These are phyloP conservation scores for Ogataea haglerorum DNA, from an alignment of 805 yeast genomes.

Conservation along the genomic window DNA sequence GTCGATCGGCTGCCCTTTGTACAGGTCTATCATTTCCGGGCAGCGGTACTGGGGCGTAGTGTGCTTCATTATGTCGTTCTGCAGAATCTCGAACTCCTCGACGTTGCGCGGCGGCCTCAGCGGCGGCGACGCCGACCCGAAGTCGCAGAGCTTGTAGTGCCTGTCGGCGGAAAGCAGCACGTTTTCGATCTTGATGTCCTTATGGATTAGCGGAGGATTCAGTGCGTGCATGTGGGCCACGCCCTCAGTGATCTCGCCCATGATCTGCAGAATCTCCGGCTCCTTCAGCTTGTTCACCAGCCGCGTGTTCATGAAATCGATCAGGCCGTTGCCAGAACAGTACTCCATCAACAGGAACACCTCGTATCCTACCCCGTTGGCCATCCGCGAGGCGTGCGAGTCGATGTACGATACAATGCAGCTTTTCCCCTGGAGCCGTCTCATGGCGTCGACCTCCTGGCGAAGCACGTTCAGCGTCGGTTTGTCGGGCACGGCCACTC, in stretches of 20 bases:
- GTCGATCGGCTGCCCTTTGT: slow-evolving; percentile 65
- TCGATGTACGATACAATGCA: slow-evolving; percentile 89
- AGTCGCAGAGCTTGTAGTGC: slow-evolving; percentile 71
- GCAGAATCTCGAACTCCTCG: slow-evolving; percentile 56
- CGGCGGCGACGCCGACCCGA: slow-evolving; percentile 73
- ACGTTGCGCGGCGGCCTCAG: slow-evolving; percentile 59
- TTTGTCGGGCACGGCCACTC: slow-evolving; percentile 95
- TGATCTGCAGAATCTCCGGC: slow-evolving; percentile 61
- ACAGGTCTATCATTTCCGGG: slow-evolving; percentile 80
- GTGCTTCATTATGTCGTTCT: slow-evolving; percentile 68
- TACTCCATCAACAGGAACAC: slow-evolving; percentile 79
- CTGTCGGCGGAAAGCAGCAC: slow-evolving; percentile 60
- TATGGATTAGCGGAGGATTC: slow-evolving; percentile 66
- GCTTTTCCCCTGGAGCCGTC: slow-evolving; percentile 71
- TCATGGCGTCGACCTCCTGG: slow-evolving; percentile 98
- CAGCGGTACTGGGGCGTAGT: slow-evolving; percentile 84
- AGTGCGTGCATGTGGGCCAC: slow-evolving; percentile 76
- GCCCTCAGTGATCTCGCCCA: slow-evolving; percentile 68
- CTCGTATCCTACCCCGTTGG: slow-evolving; percentile 56
- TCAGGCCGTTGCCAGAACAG: slow-evolving; percentile 70
- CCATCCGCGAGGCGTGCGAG: slow-evolving; percentile 84
- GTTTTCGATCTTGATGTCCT: slow-evolving; percentile 82
- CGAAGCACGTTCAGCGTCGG: slow-evolving; percentile 74
- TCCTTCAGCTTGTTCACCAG: slow-evolving; percentile 64
- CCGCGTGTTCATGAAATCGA: slow-evolving; percentile 76